Base-by-base conservation (phyloP, 1,139 yeast genomes). In the Yamadazyma buinensis region DNA sequence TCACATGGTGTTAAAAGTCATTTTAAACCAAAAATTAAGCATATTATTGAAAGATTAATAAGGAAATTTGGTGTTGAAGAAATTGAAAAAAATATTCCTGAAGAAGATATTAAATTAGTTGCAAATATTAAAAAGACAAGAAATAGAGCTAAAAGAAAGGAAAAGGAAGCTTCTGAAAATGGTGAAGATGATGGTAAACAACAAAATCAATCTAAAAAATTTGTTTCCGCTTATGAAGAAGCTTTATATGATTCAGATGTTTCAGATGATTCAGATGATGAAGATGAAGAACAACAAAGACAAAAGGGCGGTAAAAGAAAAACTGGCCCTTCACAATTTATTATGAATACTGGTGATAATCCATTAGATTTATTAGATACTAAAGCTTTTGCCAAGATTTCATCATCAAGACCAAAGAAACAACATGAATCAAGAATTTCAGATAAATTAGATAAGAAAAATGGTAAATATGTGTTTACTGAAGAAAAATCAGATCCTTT, bases 1-100 rank as follows among this genome's bases (percentile, higher is more conserved):
- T 86, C 96, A 28, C 95, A 87, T 57, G 97, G 88, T 57, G 97
- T 90, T 61, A 86, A 86, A 52, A 95, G 95, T 27, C 96, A 88
- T 54, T 90, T 94, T 72, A 87, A 86, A 57, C 76, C 88, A 20
- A 90, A 86, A 60, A 94, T 92, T 28, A 87, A 87, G 64, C 97
- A 92, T 53, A 84, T 92, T 41, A 69, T 92, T 43, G 98, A 92
- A 67, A 77, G 98, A 52, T 68, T 92, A 52, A 77, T 92, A 36
- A 78, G 98, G 58, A 81, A 88, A 52, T 88, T 86, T 54, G 97
- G 98, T 13, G 75, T 77, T 44, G 97, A 88, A 25, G 75, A 67
- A 25, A 75, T 92, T 37, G 95, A 84, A 53, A 66, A 66, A 35
- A 77, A 79, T 34, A 88, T 92, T 62, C 99, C 99, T 12, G 95